Conservation (phyloP, 495 filamentous ascomycete genomes). For the Xylaria nigripes region DNA sequence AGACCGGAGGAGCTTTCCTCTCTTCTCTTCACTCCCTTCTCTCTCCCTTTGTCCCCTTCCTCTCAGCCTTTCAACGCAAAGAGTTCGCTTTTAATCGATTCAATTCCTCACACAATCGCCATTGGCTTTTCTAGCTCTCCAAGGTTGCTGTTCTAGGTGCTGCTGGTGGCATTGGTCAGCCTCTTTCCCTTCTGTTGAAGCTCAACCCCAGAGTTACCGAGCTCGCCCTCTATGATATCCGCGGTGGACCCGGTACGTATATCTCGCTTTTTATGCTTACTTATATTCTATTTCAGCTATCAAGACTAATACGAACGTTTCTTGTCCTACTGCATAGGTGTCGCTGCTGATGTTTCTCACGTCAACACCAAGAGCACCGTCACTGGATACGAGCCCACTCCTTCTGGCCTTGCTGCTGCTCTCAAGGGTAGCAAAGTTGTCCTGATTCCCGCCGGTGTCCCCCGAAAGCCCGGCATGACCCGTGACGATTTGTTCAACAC, state of each 20-base stretch:
- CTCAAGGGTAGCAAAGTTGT: constrained; percentile 87
- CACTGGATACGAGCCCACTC: constrained; percentile 74
- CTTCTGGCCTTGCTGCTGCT: constrained; percentile 62
- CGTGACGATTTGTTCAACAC: constrained; percentile 99
- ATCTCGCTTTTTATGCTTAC: too few species aligned
- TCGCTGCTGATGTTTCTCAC: constrained; percentile 94
- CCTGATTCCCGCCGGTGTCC: constrained; percentile 95
- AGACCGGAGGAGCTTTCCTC: not conserved
- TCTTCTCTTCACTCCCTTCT: not conserved
- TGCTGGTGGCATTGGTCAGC: constrained; percentile 95
- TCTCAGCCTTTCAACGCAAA: not conserved
- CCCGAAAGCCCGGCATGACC: constrained; percentile 99
- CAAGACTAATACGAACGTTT: too few species aligned
- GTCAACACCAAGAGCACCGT: constrained; percentile 98
- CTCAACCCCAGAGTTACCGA: constrained; percentile 87
- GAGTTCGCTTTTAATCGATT: not conserved
- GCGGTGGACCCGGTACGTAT: constrained; percentile 74
- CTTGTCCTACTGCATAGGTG: constrained; percentile 50
- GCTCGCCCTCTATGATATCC: constrained; percentile 96
- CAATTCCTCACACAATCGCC: not conserved
- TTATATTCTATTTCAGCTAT: too few species aligned
- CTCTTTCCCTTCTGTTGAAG: constrained; percentile 94
- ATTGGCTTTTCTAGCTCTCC: constrained; percentile 55
- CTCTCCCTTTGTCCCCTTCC: constrained; percentile 13
- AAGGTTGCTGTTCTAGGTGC: constrained; percentile 97